These are phyloP conservation scores for Sugiyamaella neomexicana DNA, from an alignment of 1,139 yeast species.

Conservation along the genomic window DNA sequence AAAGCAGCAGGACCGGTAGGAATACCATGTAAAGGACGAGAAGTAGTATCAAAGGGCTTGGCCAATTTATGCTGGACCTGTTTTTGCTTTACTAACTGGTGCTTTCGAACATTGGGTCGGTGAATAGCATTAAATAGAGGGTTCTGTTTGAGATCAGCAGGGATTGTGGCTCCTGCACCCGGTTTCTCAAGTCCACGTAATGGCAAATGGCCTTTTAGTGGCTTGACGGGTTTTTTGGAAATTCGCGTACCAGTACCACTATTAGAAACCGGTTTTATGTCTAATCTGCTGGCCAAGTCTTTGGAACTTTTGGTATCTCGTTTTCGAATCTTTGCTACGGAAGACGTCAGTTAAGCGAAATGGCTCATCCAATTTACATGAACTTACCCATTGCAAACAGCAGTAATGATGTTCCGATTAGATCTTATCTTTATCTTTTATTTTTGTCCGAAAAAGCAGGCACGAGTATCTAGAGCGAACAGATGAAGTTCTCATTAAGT, in stretches of 20 bases:
- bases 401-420: background rate
- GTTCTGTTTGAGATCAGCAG: slow-evolving; percentile 11
- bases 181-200: background rate
- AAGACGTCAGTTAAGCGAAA: background rate
- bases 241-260: background rate
- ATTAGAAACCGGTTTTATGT: background rate
- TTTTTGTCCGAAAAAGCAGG: background rate
- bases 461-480: background rate
- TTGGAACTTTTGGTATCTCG: background rate
- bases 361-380: background rate
- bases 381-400: background rate
- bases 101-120: slow-evolving; percentile 13
- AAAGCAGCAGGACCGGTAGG: background rate
- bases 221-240: background rate
- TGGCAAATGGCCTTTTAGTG: background rate
- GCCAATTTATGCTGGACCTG: background rate
- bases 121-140: slow-evolving; percentile 25
- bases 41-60: background rate
- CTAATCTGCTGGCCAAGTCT: background rate
- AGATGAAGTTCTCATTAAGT: too few species aligned
- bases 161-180: background rate
- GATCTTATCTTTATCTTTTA: background rate
- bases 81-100: background rate
- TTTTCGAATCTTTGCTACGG: background rate
- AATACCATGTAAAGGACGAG: background rate